A percentile compares a stretch with the other conserved stretches of the same genome.
These are phyloP conservation scores for Trichoderma atroviride DNA, from an alignment of 2,329 filamentous ascomycete species.

Conservation along the genomic window DNA sequence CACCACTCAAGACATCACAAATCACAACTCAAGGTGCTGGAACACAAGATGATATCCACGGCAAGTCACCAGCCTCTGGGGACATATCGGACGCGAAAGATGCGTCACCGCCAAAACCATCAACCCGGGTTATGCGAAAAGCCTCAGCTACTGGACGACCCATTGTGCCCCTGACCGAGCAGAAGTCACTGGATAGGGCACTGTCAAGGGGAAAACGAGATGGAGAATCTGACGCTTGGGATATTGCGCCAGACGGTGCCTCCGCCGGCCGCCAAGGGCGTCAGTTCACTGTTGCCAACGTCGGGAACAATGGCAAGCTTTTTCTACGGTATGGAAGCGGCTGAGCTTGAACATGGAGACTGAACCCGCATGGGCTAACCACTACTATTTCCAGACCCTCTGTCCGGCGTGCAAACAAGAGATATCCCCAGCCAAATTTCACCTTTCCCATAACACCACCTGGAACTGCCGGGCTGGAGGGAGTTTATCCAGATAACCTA, in stretches of 20 bases:
- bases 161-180: slow-evolving; percentile 51
- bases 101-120: slow-evolving; percentile 23
- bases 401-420: slow-evolving; percentile 62
- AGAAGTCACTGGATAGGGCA: slow-evolving; percentile 46
- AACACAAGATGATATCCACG: slow-evolving; percentile 22
- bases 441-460: slow-evolving; percentile 64
- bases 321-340: slow-evolving; percentile 68
- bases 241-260: slow-evolving; percentile 62
- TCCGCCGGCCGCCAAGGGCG: slow-evolving; percentile 66
- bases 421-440: slow-evolving; percentile 63
- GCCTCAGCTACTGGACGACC: slow-evolving; percentile 38
- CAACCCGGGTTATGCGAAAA: slow-evolving; percentile 28
- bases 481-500: slow-evolving; percentile 40
- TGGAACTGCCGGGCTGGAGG: slow-evolving; percentile 59
- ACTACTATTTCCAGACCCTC: slow-evolving; percentile 53
- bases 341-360: background rate
- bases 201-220: slow-evolving; percentile 51
- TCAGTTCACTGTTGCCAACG: slow-evolving; percentile 79
- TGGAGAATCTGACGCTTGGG: slow-evolving; percentile 57
- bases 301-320: slow-evolving; percentile 80
- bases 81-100: slow-evolving; percentile 21
- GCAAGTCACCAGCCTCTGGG: background rate
- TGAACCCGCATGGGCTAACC: background rate
- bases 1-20: slow-evolving; percentile 8
- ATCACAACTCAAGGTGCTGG: background rate